Evolutionary conservation across 2,329 filamentous ascomycete species (phyloP), one percentile per base, ranked within the genome.

Genomic region (Ophiostoma sp.): DNA sequence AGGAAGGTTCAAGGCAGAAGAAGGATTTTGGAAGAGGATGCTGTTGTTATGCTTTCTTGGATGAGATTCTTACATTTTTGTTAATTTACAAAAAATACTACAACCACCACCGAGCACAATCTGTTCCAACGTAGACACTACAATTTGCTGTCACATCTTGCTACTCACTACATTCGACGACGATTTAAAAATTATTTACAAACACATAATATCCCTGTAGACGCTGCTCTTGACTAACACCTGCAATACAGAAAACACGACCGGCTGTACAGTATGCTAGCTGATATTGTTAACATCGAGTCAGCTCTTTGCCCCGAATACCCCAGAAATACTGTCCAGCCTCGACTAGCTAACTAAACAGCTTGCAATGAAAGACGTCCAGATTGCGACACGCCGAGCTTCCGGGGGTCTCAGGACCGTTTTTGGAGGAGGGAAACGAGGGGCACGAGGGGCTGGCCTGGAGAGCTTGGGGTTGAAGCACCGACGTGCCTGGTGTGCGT

Each of bases 371-470:
- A 25, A 22, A 25, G 48, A 3, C 50, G 4, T 3, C 7, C 19
- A 17, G 2, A 59, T 15, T 66, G 36, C 61, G 61, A 64, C 61
- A 50, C 42, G 39, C 64, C 64, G 64, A 68, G 64, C 64, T 50
- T 50, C 64, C 42, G 39, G 39, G 25, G 42, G 61, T 66, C 61
- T 45, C 36, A 28, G 61, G 33, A 28, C 61, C 36, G n/a, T 45
- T 66, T 45, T 66, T 66, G 12, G 39, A 22, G 12, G 36, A 22
- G 19, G 9, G 22, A 19, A 31, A 59, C 25, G 57, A 36, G 57
- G 57, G 33, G 57, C 2, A 39, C 5, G 11, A 19, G 33, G n/a
- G 17, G 28, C 25, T 4, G 17, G 36, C 6, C 50, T 52, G 57
- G 57, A 17, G 52, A 45, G n/a, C 33, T 66, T 66, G 61, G 36